Percentiles rank a stretch among this genome's conserved stretches.
phyloP scores from a whole-genome alignment of 495 filamentous ascomycete species.

The Stereocaulon alpinum region DNA sequence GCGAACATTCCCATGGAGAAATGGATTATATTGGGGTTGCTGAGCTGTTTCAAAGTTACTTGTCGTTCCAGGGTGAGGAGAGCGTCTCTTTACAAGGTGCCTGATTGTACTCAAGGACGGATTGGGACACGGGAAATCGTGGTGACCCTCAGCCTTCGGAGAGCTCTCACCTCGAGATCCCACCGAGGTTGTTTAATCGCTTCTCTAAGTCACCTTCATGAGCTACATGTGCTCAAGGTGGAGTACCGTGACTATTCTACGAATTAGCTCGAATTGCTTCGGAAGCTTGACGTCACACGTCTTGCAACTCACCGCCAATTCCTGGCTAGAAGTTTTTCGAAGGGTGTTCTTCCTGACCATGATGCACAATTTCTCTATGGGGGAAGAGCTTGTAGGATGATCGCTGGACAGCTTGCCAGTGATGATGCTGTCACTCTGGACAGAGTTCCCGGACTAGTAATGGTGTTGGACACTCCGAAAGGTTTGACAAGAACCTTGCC shows the following conservation, averaged over 20 bases:
- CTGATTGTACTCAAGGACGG: no score
- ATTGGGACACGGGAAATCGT: no score
- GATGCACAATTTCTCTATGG: neutral
- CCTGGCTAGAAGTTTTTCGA: no score
- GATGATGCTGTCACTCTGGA: conserved; percentile 22
- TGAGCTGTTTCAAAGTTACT: no score
- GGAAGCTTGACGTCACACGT: neutral
- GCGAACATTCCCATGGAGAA: no score
- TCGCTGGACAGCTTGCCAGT: neutral
- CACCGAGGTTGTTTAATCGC: neutral
- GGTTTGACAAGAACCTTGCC: conserved; percentile 17
- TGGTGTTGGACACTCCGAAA: conserved; percentile 32
- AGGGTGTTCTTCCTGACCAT: neutral
- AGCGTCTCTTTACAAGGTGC: no score
- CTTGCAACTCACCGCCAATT: neutral
- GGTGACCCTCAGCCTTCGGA: no score
- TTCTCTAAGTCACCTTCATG: no score
- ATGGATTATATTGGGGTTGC: no score
- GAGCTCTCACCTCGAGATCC: no score
- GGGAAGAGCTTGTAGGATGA: neutral
- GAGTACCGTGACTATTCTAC: neutral
- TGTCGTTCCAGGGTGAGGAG: no score
- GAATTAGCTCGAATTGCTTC: neutral
- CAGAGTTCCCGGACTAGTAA: conserved; percentile 23
- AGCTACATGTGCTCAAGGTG: neutral